phyloP scores from a whole-genome alignment of 345 rosid genomes.

The Aethionema arabicum region DNA sequence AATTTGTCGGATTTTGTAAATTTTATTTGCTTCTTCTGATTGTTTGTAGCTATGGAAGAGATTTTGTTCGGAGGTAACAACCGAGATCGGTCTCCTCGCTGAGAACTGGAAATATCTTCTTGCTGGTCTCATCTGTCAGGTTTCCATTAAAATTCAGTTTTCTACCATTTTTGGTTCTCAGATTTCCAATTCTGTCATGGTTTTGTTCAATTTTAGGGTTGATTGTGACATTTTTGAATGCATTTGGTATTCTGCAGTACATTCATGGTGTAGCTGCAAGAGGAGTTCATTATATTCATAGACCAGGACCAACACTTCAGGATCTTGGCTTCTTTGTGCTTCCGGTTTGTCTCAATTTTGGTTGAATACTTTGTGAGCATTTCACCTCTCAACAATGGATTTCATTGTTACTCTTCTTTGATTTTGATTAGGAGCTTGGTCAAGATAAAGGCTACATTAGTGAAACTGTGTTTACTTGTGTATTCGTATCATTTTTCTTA shows the following conservation, averaged over 20 bases:
- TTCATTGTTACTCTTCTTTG: constrained; percentile 11
- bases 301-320: constrained; percentile 85
- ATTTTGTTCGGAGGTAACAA: constrained; percentile 69
- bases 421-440: constrained; percentile 75
- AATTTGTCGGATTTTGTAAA: not conserved
- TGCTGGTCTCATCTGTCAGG: constrained; percentile 91
- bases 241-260: constrained; percentile 52
- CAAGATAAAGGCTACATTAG: constrained; percentile 87
- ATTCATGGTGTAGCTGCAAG: constrained; percentile 85
- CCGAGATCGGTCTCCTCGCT: constrained; percentile 78
- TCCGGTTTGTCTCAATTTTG: constrained; percentile 56
- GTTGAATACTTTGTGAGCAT: not conserved
- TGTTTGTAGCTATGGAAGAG: constrained; percentile 84
- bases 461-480: constrained; percentile 66
- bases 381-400: not conserved
- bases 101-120: constrained; percentile 92
- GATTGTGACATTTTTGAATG: constrained; percentile 4
- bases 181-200: not conserved
- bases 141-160: constrained; percentile 24
- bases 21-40: not conserved
- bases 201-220: too few relatives aligned
- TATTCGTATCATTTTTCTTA: constrained; percentile 70
- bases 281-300: constrained; percentile 92
- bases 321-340: constrained; percentile 80
- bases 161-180: not conserved